Base-by-base conservation (phyloP, 2,329 filamentous ascomycete species). In the Colletotrichum plurivorum region DNA sequence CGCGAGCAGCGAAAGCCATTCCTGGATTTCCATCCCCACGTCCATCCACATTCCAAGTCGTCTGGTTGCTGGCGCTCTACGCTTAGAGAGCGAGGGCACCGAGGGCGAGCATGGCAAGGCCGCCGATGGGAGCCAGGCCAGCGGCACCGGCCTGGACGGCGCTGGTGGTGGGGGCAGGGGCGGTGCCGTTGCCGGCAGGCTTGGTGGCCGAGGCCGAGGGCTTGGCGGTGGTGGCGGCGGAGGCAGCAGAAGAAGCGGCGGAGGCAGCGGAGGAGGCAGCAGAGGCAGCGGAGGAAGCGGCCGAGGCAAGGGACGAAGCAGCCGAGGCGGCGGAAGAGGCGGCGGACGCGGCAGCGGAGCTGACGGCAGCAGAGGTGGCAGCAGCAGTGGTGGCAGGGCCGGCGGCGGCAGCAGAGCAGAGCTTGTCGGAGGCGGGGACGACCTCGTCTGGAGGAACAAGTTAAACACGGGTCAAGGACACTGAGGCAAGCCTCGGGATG, bases 371-470 rank as follows among this genome's bases (percentile, higher is more conserved):
- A 69, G 60, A 39, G 45, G 59, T n/a, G 25, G 43, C 52, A 41
- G 31, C 31, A 9, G 31, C 31, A 10, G 31, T 10, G 31, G 8
- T 36, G 8, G 52, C 54, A 43, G 16, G 59, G 43, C 55, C 60
- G n/a, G 48, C 36, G 45, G 52, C 52, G 46, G 72, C 68, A 55
- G 57, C 67, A n/a, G 58, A 62, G 77, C 80, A 82, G 71, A 82
- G 77, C 63, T 73, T 73, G 72, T 78, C 64, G 25, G 78, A 76
- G 49, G 80, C 80, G 66, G 81, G 80, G 54, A 82, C 75, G 52
- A 83, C 81, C 72, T 82, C 71, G 73, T 74, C 82, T 84, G 58
- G 4, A 27, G 12, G 13, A 13, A 22, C n/a, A 36, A n/a, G 58
- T 70, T 51, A 67, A 56, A 12, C 13, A 15, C 39, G 4, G 4